phyloP scores from a whole-genome alignment of 2,329 filamentous ascomycete species.

The Ceratocystis colombiana region DNA sequence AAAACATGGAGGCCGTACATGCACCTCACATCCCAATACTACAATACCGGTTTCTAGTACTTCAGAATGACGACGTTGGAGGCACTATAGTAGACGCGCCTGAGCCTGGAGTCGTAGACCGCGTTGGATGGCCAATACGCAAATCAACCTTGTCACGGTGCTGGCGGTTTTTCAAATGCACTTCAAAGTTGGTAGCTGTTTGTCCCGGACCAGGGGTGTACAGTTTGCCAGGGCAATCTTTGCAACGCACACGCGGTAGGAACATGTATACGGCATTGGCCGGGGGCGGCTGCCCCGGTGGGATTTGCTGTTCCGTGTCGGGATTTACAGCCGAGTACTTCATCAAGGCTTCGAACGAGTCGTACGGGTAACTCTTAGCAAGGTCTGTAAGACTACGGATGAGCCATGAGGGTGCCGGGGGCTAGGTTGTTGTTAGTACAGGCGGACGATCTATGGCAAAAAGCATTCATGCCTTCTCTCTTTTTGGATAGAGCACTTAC shows the following conservation, averaged over 20 bases:
- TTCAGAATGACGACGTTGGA: constrained; percentile 7
- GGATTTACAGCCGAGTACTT: constrained; percentile 73
- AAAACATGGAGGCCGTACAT: constrained; percentile 1
- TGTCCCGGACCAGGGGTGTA: constrained; percentile 83
- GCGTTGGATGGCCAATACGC: constrained; percentile 30
- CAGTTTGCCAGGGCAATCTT: constrained; percentile 84
- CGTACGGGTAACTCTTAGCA: constrained; percentile 60
- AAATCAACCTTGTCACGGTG: constrained; percentile 60
- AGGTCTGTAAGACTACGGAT: constrained; percentile 60
- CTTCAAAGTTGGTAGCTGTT: constrained; percentile 82
- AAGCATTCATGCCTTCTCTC: not conserved
- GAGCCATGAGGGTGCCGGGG: constrained; percentile 81
- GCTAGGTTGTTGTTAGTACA: constrained; percentile 41
- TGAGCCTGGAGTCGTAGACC: constrained; percentile 17
- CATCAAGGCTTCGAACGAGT: constrained; percentile 85
- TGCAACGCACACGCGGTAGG: constrained; percentile 79
- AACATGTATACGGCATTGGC: constrained; percentile 67
- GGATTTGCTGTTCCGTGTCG: constrained; percentile 54
- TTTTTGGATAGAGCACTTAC: constrained; percentile 42
- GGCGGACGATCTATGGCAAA: not conserved
- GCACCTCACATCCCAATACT: not conserved
- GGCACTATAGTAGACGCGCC: not conserved
- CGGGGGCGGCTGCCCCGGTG: constrained; percentile 44
- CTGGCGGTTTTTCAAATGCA: constrained; percentile 75
- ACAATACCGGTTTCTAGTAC: not conserved